These are phyloP conservation scores for Chaetomiaceae sp. DNA, from an alignment of 2,329 filamentous ascomycete species.

Conservation along the genomic window DNA sequence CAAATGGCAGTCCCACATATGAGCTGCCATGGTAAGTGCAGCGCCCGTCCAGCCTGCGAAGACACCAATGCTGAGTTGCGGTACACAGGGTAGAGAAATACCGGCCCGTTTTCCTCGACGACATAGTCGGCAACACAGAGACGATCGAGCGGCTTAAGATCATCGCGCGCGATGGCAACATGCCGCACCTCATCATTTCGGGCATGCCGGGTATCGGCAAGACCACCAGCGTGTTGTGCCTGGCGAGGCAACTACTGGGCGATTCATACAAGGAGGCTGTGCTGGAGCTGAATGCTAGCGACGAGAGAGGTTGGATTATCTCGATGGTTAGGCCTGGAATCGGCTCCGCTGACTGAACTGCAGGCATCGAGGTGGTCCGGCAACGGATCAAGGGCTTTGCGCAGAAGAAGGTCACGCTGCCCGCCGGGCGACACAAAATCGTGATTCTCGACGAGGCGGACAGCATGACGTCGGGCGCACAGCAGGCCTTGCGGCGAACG, in stretches of 20 bases:
- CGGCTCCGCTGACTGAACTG: too few relatives aligned
- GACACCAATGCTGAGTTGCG: neutral
- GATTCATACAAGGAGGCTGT: slow-evolving; percentile 97
- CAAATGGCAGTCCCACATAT: slow-evolving; percentile 52
- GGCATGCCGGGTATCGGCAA: slow-evolving; percentile 99
- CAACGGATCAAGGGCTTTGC: slow-evolving; percentile 98
- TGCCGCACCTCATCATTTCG: slow-evolving; percentile 99
- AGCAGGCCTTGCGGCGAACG: slow-evolving; percentile 87
- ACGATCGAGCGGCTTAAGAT: slow-evolving; percentile 97
- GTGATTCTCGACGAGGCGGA: slow-evolving; percentile 98
- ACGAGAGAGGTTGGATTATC: slow-evolving; percentile 64
- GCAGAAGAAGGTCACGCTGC: slow-evolving; percentile 96
- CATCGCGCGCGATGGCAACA: slow-evolving; percentile 96
- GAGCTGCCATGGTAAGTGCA: slow-evolving; percentile 68
- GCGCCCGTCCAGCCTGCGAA: neutral
- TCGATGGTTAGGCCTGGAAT: too few relatives aligned
- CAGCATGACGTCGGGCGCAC: slow-evolving; percentile 94
- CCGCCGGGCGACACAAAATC: slow-evolving; percentile 84
- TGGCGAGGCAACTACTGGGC: slow-evolving; percentile 85
- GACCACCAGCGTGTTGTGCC: slow-evolving; percentile 89
- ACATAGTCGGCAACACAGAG: slow-evolving; percentile 96
- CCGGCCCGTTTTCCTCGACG: slow-evolving; percentile 86
- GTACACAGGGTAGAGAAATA: slow-evolving; percentile 90
- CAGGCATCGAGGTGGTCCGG: slow-evolving; percentile 91
- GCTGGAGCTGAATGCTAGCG: slow-evolving; percentile 89